These are phyloP conservation scores for Skeletonema potamos DNA, from an alignment of 108 stramenopile species.

Conservation along the genomic window DNA sequence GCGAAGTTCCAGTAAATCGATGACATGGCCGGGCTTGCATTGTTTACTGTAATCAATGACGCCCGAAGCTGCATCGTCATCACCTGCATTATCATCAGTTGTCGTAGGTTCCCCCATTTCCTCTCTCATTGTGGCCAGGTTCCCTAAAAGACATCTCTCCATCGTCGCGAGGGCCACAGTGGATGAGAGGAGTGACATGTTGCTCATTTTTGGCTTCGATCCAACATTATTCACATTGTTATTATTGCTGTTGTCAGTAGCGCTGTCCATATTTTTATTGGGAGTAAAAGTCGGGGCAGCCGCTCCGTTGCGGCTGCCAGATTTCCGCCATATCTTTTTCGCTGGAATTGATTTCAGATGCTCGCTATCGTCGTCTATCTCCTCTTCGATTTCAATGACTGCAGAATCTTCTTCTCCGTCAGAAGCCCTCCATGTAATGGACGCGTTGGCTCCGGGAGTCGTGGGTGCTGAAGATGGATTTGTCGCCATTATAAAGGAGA, in stretches of 20 bases:
- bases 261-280: neutral
- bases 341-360: neutral
- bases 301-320: neutral
- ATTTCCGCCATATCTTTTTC: neutral
- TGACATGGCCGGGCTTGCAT: conserved; percentile 47
- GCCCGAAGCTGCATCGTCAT: neutral
- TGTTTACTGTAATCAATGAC: conserved; percentile 38
- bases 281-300: neutral
- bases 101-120: neutral
- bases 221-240: neutral
- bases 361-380: neutral
- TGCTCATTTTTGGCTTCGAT: conserved; percentile 21
- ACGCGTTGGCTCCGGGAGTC: neutral
- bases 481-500: no score
- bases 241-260: neutral
- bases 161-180: conserved; percentile 35
- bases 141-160: conserved; percentile 31
- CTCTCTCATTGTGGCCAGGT: neutral
- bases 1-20: conserved; percentile 60
- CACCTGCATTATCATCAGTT: neutral
- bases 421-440: neutral
- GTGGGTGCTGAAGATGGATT: neutral
- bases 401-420: neutral
- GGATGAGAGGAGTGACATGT: conserved; percentile 36
- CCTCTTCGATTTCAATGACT: neutral